Conservation (phyloP, 1,139 yeast species). For the Geotrichum citri-aurantii region DNA sequence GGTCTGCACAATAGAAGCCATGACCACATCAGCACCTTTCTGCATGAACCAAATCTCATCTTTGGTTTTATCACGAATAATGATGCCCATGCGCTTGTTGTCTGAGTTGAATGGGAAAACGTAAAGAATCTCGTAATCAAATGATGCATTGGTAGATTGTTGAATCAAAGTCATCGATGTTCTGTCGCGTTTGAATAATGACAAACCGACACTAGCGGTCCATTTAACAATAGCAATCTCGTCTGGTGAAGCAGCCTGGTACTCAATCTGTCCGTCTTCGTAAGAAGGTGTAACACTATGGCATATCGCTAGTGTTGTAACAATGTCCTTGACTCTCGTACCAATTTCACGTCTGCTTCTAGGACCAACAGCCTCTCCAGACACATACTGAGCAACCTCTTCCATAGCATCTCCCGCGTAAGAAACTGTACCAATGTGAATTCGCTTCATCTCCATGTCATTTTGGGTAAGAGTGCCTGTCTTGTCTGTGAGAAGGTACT, state of each 20-base stretch:
- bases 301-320: conserved; percentile 79
- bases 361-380: conserved; percentile 32
- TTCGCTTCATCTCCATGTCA: conserved; percentile 93
- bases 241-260: conserved; percentile 98
- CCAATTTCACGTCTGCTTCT: conserved; percentile 61
- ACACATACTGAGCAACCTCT: conserved; percentile 68
- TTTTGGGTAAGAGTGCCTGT: conserved; percentile 97
- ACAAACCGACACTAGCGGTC: conserved; percentile 79
- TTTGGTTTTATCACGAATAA: conserved; percentile 56
- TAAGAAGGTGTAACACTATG: conserved; percentile 91
- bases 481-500: conserved; percentile 85
- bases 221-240: conserved; percentile 95
- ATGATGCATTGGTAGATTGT: conserved; percentile 46
- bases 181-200: conserved; percentile 76
- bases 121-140: conserved; percentile 65
- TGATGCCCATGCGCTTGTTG: conserved; percentile 92
- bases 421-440: conserved; percentile 88
- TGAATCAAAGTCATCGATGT: conserved; percentile 64
- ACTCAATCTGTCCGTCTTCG: conserved; percentile 58
- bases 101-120: conserved; percentile 94
- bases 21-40: conserved; percentile 96
- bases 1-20: conserved; percentile 74
- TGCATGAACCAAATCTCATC: conserved; percentile 78
- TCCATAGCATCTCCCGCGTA: conserved; percentile 92
- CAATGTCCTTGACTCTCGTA: conserved; percentile 69